Conservation (phyloP, 2,329 filamentous ascomycete species). For the Ciborinia camelliae region DNA sequence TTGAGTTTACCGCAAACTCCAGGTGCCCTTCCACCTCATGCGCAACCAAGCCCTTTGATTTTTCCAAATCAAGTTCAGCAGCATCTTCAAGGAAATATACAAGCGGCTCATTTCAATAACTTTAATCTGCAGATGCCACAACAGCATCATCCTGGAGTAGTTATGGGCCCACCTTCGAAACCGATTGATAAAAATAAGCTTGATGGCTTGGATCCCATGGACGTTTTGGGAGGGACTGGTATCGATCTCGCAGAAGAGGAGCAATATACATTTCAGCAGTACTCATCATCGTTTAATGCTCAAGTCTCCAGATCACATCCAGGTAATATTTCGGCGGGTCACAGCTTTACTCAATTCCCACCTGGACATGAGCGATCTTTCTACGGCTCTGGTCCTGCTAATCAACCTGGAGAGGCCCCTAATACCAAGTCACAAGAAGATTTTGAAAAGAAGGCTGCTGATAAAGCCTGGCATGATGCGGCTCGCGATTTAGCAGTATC, state of each 20-base stretch:
- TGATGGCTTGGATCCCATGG: conserved; percentile 72
- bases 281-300: conserved; percentile 50
- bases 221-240: conserved; percentile 79
- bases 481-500: conserved; percentile 53
- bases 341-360: conserved; percentile 53
- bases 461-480: conserved; percentile 63
- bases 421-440: conserved; percentile 55
- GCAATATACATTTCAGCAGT: conserved; percentile 69
- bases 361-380: conserved; percentile 55
- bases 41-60: conserved; percentile 30
- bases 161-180: conserved; percentile 59
- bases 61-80: conserved; percentile 25
- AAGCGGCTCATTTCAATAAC: conserved; percentile 18
- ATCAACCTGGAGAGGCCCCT: conserved; percentile 53
- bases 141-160: conserved; percentile 40
- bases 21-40: conserved; percentile 35
- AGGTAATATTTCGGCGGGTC: conserved; percentile 41
- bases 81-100: conserved; percentile 20
- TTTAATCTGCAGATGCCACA: conserved; percentile 38
- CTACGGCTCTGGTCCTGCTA: conserved; percentile 63
- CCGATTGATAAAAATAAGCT: conserved; percentile 53
- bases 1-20: conserved; percentile 27
- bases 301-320: conserved; percentile 43
- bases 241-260: conserved; percentile 87
- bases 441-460: conserved; percentile 61